These are phyloP conservation scores for Penicillium crustosum DNA, from an alignment of 2,329 filamentous ascomycete genomes.

Conservation along the genomic window DNA sequence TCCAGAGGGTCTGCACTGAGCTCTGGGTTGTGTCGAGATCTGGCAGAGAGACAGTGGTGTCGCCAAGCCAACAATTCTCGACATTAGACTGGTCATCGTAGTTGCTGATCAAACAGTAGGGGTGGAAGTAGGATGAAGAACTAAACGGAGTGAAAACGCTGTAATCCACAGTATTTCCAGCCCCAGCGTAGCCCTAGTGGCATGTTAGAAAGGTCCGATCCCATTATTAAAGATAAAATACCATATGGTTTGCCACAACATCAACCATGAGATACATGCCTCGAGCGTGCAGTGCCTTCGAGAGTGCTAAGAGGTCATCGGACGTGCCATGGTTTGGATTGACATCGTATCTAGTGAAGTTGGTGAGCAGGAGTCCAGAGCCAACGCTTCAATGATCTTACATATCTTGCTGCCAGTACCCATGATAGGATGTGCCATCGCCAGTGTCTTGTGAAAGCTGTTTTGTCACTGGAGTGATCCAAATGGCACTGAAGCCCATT, in stretches of 20 bases:
- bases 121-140: constrained; percentile 61
- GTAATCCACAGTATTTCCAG: constrained; percentile 54
- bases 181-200: constrained; percentile 46
- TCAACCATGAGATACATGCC: constrained; percentile 64
- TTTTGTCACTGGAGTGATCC: constrained; percentile 49
- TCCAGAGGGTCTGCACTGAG: constrained; percentile 52
- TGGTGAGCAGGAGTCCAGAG: constrained; percentile 51
- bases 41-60: constrained; percentile 58
- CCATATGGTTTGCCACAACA: constrained; percentile 46
- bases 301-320: constrained; percentile 59
- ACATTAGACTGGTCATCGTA: constrained; percentile 52
- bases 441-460: constrained; percentile 39
- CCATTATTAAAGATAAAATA: neutral
- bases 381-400: constrained; percentile 9
- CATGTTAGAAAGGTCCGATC: constrained; percentile 14
- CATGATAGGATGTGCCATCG: constrained; percentile 51
- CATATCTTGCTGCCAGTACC: constrained; percentile 54
- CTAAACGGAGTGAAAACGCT: constrained; percentile 56
- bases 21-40: constrained; percentile 60
- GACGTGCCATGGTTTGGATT: constrained; percentile 61
- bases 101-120: constrained; percentile 55
- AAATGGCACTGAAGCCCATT: constrained; percentile 53
- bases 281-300: constrained; percentile 55
- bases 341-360: constrained; percentile 44
- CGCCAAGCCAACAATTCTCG: constrained; percentile 55